A percentile compares a stretch with the other conserved stretches of the same genome.
Conservation (phyloP, 495 filamentous ascomycete genomes). For the Penicillium canescens region DNA sequence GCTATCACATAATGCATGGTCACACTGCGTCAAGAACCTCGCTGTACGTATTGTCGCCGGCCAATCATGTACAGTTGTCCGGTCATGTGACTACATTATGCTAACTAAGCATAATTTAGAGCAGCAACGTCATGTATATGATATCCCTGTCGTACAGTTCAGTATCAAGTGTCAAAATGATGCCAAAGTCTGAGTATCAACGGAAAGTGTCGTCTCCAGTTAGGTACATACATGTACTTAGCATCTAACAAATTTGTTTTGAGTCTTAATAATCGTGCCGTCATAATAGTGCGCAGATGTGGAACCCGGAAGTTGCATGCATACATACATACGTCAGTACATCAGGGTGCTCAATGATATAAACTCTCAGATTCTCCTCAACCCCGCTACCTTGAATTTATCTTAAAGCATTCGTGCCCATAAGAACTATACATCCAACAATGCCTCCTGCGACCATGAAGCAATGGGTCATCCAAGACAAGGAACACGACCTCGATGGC, state of each 20-base stretch:
- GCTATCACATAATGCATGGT: no score
- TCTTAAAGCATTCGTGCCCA: background rate
- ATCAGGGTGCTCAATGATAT: slow-evolving; percentile 13
- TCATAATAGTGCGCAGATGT: slow-evolving; percentile 10
- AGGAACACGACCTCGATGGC: slow-evolving; percentile 58
- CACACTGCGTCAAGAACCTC: no score
- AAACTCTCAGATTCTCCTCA: background rate
- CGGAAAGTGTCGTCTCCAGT: no score
- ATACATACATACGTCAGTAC: slow-evolving; percentile 3
- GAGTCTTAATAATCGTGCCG: slow-evolving; percentile 15
- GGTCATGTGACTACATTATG: no score
- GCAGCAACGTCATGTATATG: no score
- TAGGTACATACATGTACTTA: background rate
- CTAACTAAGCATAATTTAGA: no score
- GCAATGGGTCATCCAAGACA: slow-evolving; percentile 63
- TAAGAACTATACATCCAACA: slow-evolving; percentile 4
- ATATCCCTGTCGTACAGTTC: no score
- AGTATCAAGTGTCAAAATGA: no score
- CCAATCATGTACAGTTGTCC: no score
- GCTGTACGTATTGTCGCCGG: no score
- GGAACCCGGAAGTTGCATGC: slow-evolving; percentile 6
- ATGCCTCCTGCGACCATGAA: slow-evolving; percentile 58
- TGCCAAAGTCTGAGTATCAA: no score
- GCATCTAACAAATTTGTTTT: background rate
- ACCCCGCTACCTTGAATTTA: background rate